Base-by-base conservation (phyloP, 192 early-diverging fungal species). In the Linnemannia hyalina region DNA sequence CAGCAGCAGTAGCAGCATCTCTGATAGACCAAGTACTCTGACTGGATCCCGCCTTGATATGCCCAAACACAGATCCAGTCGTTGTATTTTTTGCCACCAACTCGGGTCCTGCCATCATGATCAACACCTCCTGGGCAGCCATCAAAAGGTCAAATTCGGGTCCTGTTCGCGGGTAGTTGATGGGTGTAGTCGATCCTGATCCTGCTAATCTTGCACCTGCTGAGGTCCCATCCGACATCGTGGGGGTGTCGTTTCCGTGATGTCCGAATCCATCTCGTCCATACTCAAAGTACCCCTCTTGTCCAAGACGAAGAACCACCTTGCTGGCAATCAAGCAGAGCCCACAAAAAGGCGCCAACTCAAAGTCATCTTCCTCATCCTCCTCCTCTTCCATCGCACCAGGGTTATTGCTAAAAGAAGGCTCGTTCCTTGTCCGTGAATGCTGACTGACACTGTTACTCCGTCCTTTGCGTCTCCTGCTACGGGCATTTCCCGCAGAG, bases 301-400 rank as follows among this genome's bases (percentile, higher is more conserved):
- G 85, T 32, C 80, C 83, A 32, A 86, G 65, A 1, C 74, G 74
- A 22, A 86, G 41, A 2, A 87, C 82, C 4, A 80, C 65, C 41
- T 89, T 87, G 46, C 88, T 80, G 6, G 83, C 88, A 40, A 87
- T 83, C 47, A 89, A 73, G 72, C 88, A 89, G 36, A 89, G 49
- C 47, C 88, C 88, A 76, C 88, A 89, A 69, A 89, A 89, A 35
- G 88, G 88, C 13, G 84, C 85, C 72, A 89, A 73, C 42, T 89
- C 88, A 73, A 89, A 89, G 46, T 89, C 88, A 38, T 89, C 84
- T 13, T 85, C 83, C 44, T 85, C 83, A 5, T 86, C 84, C 3
- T 85, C 83, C 68, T 85, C 83, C 35, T 57, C 70, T 6, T 40
- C 52, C 35, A 73, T 22, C 22, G 16, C 26, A 55, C 26, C 18